Evolutionary conservation across 192 early-diverging fungal genomes (phyloP), one percentile per base, ranked within the genome.

Genomic region (Coemansia umbellata): DNA sequence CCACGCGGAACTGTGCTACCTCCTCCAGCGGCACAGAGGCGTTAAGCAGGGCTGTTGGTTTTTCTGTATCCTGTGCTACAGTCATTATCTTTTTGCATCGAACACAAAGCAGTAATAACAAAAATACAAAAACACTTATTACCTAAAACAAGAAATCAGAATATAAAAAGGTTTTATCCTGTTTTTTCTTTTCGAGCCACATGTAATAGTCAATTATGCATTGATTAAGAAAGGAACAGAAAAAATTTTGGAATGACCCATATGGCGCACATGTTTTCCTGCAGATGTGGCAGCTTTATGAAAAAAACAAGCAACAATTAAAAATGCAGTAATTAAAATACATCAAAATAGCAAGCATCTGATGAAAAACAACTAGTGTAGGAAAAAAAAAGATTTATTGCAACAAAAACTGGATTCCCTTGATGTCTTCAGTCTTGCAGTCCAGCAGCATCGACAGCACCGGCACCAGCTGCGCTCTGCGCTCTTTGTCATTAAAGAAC

Each of bases 381-480:
- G 5, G 5, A 4, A 18, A 39, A 18, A 39, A 2, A 3, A 17
- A 11, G 30, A 15, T 10, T 31, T 59, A 67, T 22, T 63, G 56
- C 13, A 68, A 53, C 43, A 64, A n/a, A 0, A 64, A 43, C 53
- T 78, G 76, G 27, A 79, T 62, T 4, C 78, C 62, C 58, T 68
- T 78, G 28, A 82, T 57, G 27, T 89, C 87, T 3, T 89, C 84
- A 2, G 79, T 69, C 24, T 78, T 76, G 63, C 84, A 83, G 32
- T 79, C 70, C 1, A 89, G 62, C 26, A 89, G 57, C 63, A 79
- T 83, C 4, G 74, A 81, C 17, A 89, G 57, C 1, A 85, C 87
- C 2, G 78, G 81, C 8, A 89, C 59, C 55, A 89, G 70, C 52
- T 89, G 87, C 15, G 55, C 14, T n/a, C 77, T 58, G n/a, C 69